phyloP scores from a whole-genome alignment of 2,329 filamentous ascomycete species.

The Beauveria bassiana region DNA sequence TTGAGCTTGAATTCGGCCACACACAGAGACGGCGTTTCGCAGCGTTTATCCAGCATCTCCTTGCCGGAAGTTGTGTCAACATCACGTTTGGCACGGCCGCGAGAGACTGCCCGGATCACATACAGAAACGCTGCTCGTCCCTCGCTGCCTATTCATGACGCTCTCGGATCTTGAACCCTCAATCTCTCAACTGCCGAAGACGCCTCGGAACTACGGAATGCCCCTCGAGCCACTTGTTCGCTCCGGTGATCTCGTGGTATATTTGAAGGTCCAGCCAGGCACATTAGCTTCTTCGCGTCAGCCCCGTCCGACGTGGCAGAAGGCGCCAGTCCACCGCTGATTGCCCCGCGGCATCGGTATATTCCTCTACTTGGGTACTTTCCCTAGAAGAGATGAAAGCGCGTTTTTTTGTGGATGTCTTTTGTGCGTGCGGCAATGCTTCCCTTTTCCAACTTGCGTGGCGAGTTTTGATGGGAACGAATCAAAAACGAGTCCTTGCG shows the following conservation, averaged over 20 bases:
- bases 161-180: slow-evolving; percentile 9
- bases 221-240: slow-evolving; percentile 33
- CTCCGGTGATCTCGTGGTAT: slow-evolving; percentile 35
- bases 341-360: slow-evolving; percentile 22
- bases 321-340: slow-evolving; percentile 41
- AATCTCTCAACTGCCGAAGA: neutral
- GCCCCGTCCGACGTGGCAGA: slow-evolving; percentile 32
- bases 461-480: slow-evolving; percentile 54
- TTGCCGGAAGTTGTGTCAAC: slow-evolving; percentile 37
- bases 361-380: slow-evolving; percentile 36
- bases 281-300: slow-evolving; percentile 46
- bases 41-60: slow-evolving; percentile 22
- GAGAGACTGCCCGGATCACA: neutral
- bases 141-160: neutral
- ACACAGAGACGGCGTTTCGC: slow-evolving; percentile 38
- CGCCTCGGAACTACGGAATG: neutral
- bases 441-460: slow-evolving; percentile 40
- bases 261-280: slow-evolving; percentile 45
- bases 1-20: slow-evolving; percentile 40
- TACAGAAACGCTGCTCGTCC: slow-evolving; percentile 4
- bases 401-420: slow-evolving; percentile 90
- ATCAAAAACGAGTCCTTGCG: slow-evolving; percentile 92
- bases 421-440: slow-evolving; percentile 77
- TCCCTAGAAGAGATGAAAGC: slow-evolving; percentile 49
- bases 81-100: slow-evolving; percentile 22